Evolutionary conservation across 768 basidiomycete species (phyloP), one percentile per base, ranked within the genome.

Genomic region (Tremella mesenterica): DNA sequence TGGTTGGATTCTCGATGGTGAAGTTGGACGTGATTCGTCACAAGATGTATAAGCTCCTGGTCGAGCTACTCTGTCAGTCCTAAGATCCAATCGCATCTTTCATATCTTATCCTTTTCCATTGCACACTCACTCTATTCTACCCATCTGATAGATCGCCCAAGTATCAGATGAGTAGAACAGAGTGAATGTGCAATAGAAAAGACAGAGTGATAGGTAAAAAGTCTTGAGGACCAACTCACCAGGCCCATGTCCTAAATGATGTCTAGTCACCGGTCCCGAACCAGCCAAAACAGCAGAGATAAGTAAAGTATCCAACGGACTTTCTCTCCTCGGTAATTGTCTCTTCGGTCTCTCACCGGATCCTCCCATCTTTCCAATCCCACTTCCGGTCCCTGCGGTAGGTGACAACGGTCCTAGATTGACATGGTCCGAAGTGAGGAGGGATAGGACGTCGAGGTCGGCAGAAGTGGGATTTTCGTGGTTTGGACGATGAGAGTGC

Each of bases 401-500:
- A 4, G 27, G 21, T 9, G 64, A 56, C 14, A 67, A 39, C 4
- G 65, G 65, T 20, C 65, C 65, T 10, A 67, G 60, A 13, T 51
- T 72, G 44, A 77, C 69, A n/a, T 70, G 51, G 50, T 83, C 76
- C 34, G 77, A 80, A 6, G 85, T 81, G 48, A 88, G 77, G 21
- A 83, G 56, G 50, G 86, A 80, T 52, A 88, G 81, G 4, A 88
- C 73, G 34, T 80, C 79, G 50, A 81, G 76, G 65, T 87, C 85
- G 18, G 79, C 74, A 44, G 68, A 56, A 18, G 73, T 64, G 8
- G 60, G 53, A 2, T 49, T 33, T 16, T 30, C 33, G 57, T 61
- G 58, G 1, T 41, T 41, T 5, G 38, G 23, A n/a, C 38, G 38
- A 16, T 23, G n/a, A n/a, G 38, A 41, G 23, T 41, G 38, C n/a